These are phyloP conservation scores for Mollisiaceae sp. DNA, from an alignment of 2,329 filamentous ascomycete genomes.

Conservation along the genomic window DNA sequence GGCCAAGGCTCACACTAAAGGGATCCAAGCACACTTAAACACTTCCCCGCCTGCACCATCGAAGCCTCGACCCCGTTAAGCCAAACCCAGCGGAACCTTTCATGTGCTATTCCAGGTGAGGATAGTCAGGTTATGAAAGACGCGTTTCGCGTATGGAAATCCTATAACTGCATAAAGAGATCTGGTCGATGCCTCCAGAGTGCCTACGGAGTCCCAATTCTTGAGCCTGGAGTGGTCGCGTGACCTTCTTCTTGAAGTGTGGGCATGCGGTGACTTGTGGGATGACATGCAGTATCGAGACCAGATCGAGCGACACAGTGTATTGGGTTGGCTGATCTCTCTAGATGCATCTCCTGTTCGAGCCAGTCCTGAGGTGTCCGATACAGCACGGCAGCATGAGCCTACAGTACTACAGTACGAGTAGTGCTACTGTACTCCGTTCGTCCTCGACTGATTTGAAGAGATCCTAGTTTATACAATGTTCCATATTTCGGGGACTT, in stretches of 20 bases:
- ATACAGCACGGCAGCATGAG: background rate
- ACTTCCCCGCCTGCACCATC: background rate
- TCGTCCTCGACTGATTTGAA: too few relatives aligned
- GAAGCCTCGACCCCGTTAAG: background rate
- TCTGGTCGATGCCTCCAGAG: too few relatives aligned
- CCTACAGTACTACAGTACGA: too few relatives aligned
- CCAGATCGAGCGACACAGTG: background rate
- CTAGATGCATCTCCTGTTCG: background rate
- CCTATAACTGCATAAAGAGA: background rate
- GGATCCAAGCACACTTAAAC: background rate
- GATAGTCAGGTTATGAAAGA: background rate
- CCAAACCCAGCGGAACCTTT: background rate
- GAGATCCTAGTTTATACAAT: background rate
- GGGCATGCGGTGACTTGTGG: background rate
- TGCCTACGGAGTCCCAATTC: background rate
- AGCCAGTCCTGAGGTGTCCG: background rate
- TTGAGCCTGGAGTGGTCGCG: background rate
- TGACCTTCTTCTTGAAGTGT: background rate
- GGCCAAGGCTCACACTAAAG: constrained; percentile 1
- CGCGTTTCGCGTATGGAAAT: constrained; percentile 1
- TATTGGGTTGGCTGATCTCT: background rate
- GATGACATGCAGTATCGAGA: background rate
- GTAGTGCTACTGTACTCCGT: too few relatives aligned
- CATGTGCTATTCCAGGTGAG: background rate
- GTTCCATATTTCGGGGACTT: background rate